Evolutionary conservation across 176 grass and related monocot genomes (phyloP).

Genomic region (Chloris gayana): DNA sequence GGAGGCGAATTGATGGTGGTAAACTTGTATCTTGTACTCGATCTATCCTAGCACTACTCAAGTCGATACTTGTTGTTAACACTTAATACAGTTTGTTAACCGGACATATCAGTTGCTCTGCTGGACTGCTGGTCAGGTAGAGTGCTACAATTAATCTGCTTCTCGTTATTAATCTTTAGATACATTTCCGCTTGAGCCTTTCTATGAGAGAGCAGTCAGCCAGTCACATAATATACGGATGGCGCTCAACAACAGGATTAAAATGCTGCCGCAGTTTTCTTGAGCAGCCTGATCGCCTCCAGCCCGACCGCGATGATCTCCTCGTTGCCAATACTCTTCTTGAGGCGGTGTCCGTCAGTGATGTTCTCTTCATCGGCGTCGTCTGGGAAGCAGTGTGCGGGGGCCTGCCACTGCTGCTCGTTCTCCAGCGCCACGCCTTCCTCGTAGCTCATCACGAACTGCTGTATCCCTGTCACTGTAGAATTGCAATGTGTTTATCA

Average conservation of each 20-base stretch:
- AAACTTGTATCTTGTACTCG: too few species aligned
- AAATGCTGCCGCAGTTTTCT: neutral
- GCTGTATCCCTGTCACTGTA: conserved; percentile 46
- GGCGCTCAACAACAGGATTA: neutral
- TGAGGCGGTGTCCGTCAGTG: neutral
- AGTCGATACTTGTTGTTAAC: too few species aligned
- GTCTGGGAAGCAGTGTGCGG: conserved; percentile 46
- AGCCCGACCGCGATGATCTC: neutral
- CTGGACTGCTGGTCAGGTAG: too few species aligned
- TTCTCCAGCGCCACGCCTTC: conserved; percentile 52
- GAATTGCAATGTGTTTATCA: neutral
- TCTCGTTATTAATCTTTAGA: neutral
- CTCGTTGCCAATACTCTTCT: neutral
- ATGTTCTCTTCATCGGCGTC: neutral
- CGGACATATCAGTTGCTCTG: too few species aligned
- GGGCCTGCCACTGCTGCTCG: conserved; percentile 58
- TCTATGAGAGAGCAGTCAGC: too few species aligned
- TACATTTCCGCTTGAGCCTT: too few species aligned
- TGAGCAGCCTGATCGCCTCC: neutral
- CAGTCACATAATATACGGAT: neutral
- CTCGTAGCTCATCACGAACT: conserved; percentile 69
- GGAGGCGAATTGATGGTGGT: too few species aligned
- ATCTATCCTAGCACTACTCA: too few species aligned
- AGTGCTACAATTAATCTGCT: too few species aligned
- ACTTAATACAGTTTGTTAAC: too few species aligned